Conservation (phyloP, 345 rosid genomes). For the Populus davidiana region DNA sequence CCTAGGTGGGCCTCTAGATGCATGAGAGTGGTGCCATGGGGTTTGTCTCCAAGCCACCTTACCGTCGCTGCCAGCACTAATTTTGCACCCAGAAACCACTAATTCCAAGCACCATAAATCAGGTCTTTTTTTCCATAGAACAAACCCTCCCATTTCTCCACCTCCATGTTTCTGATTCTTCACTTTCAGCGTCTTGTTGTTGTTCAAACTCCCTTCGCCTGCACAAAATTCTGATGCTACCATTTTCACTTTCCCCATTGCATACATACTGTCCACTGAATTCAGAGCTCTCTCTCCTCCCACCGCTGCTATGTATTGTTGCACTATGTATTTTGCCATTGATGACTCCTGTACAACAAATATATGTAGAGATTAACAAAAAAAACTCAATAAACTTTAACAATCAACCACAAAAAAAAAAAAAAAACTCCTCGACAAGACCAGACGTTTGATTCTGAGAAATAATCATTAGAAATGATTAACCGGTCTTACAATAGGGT, state of each 20-base stretch:
- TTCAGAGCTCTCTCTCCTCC: conserved; percentile 77
- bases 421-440: not conserved
- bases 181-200: conserved; percentile 41
- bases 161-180: conserved; percentile 43
- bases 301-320: conserved; percentile 80
- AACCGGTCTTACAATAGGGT: conserved; percentile 54
- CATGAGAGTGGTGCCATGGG: conserved; percentile 91
- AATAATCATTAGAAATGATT: not conserved
- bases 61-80: conserved; percentile 94
- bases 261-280: conserved; percentile 72
- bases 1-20: conserved; percentile 80
- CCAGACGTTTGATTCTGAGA: not conserved
- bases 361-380: not conserved
- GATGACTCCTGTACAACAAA: conserved; percentile 56
- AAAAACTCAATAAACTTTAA: not conserved
- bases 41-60: conserved; percentile 90
- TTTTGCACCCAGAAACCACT: conserved; percentile 81
- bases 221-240: conserved; percentile 67
- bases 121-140: conserved; percentile 82
- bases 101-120: conserved; percentile 89
- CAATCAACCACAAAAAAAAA: not conserved
- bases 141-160: conserved; percentile 86
- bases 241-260: conserved; percentile 95
- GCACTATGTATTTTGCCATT: conserved; percentile 89
- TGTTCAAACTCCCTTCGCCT: conserved; percentile 55